These are phyloP conservation scores for Stylonectria norvegica DNA, from an alignment of 2,329 filamentous ascomycete genomes.

Conservation along the genomic window DNA sequence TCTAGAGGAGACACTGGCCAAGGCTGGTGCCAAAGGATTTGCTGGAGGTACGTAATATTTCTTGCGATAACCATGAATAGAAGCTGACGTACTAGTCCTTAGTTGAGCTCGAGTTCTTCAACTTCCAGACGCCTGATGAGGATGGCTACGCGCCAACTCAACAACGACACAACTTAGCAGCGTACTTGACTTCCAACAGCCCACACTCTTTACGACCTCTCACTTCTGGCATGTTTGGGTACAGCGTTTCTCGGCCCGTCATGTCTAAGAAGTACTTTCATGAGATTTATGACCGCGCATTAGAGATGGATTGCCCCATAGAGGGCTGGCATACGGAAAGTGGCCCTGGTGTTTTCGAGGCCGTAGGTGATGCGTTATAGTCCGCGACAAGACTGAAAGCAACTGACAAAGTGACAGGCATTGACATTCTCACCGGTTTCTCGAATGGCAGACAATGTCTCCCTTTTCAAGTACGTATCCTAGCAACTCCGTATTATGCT, in stretches of 20 bases:
- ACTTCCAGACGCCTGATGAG: conserved; percentile 34
- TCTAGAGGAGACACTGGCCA: conserved; percentile 57
- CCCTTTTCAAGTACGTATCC: conserved; percentile 61
- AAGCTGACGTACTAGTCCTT: not conserved
- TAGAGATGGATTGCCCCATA: conserved; percentile 66
- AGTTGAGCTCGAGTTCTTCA: conserved; percentile 75
- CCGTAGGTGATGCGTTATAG: conserved; percentile 3
- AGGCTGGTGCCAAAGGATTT: conserved; percentile 65
- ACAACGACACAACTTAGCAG: conserved; percentile 55
- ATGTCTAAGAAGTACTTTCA: conserved; percentile 85
- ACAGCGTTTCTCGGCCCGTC: conserved; percentile 70
- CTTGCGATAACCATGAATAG: not conserved
- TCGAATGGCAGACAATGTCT: conserved; percentile 63
- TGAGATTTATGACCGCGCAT: conserved; percentile 68
- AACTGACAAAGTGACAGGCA: conserved; percentile 1
- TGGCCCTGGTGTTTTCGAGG: conserved; percentile 56
- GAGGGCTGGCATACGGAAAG: conserved; percentile 85
- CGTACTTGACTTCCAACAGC: conserved; percentile 63
- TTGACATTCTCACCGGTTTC: conserved; percentile 1
- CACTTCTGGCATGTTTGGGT: conserved; percentile 81
- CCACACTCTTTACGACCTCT: conserved; percentile 61
- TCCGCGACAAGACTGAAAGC: conserved; percentile 55
- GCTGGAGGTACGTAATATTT: conserved; percentile 60
- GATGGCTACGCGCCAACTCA: conserved; percentile 33
- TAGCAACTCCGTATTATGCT: conserved; percentile 36